phyloP scores from a whole-genome alignment of 78 protist species.

The Chrysochromulina parva region DNA sequence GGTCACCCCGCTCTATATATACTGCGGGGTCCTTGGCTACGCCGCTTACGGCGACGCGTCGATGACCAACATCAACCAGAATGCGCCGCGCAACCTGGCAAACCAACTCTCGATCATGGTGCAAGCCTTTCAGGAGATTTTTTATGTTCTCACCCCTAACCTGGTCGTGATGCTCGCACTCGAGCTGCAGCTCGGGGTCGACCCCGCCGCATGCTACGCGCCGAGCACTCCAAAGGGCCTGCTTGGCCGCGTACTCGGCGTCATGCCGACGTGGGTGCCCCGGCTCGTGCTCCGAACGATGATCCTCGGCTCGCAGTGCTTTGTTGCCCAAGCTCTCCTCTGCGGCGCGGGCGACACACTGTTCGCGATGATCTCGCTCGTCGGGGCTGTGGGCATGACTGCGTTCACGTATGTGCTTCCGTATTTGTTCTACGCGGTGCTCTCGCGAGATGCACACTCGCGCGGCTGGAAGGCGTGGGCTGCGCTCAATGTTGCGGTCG shows the following conservation, averaged over 20 bases:
- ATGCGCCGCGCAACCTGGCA: neutral
- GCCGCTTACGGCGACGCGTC: neutral
- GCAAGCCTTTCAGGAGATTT: neutral
- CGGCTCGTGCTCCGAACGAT: neutral
- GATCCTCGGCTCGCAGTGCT: neutral
- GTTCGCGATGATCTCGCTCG: neutral
- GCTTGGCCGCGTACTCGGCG: neutral
- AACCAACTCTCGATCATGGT: neutral
- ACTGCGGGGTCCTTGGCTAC: neutral
- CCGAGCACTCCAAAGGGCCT: neutral
- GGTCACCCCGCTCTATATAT: neutral
- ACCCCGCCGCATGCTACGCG: neutral
- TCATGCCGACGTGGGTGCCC: neutral
- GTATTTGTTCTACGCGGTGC: neutral
- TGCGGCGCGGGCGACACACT: neutral
- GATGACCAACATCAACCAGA: neutral
- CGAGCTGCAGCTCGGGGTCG: neutral
- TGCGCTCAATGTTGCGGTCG: neutral
- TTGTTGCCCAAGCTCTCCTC: neutral
- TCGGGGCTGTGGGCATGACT: neutral
- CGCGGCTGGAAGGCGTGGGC: neutral
- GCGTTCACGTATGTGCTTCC: slow-evolving; percentile 11
- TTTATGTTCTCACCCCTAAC: neutral
- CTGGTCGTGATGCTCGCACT: neutral
- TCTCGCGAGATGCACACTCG: neutral